These are phyloP conservation scores for Aspergillus baeticus DNA, from an alignment of 495 filamentous ascomycete species.

Conservation along the genomic window DNA sequence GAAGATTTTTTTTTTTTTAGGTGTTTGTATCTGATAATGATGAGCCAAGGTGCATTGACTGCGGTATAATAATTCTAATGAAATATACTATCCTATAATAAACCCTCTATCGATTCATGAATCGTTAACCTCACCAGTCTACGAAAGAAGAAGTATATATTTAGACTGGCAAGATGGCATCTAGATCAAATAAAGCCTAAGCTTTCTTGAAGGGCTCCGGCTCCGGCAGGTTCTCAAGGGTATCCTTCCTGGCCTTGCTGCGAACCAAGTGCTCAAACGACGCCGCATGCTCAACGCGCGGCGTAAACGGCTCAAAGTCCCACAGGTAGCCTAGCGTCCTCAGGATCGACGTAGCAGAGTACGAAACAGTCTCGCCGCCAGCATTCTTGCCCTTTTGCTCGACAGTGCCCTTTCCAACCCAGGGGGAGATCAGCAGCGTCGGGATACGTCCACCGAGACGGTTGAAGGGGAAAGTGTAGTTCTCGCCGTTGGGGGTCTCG, in stretches of 20 bases:
- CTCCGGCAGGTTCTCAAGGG: slow-evolving; percentile 22
- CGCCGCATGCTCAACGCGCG: slow-evolving; percentile 35
- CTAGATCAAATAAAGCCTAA: not conserved
- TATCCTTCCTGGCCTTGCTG: slow-evolving; percentile 18
- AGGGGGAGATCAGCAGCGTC: slow-evolving; percentile 50
- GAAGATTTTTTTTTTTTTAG: too few relatives aligned
- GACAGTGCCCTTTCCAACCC: slow-evolving; percentile 40
- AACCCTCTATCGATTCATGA: too few relatives aligned
- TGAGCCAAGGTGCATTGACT: too few relatives aligned
- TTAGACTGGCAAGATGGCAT: too few relatives aligned
- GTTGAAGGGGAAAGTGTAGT: slow-evolving; percentile 45
- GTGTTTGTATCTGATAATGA: too few relatives aligned
- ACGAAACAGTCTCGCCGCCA: slow-evolving; percentile 31
- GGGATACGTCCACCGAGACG: slow-evolving; percentile 50
- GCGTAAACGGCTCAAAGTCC: slow-evolving; percentile 44
- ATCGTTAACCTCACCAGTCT: too few relatives aligned
- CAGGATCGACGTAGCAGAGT: slow-evolving; percentile 40
- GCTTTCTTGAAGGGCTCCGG: slow-evolving; percentile 8
- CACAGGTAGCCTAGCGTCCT: slow-evolving; percentile 43
- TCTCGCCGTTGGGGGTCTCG: slow-evolving; percentile 35
- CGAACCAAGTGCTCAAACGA: slow-evolving; percentile 45
- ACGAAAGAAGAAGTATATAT: too few relatives aligned
- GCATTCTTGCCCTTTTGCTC: slow-evolving; percentile 45
- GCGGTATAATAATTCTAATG: too few relatives aligned
- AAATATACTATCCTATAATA: too few relatives aligned